These are phyloP conservation scores for Butyriboletus loyo DNA, from an alignment of 768 basidiomycete species.

Conservation along the genomic window DNA sequence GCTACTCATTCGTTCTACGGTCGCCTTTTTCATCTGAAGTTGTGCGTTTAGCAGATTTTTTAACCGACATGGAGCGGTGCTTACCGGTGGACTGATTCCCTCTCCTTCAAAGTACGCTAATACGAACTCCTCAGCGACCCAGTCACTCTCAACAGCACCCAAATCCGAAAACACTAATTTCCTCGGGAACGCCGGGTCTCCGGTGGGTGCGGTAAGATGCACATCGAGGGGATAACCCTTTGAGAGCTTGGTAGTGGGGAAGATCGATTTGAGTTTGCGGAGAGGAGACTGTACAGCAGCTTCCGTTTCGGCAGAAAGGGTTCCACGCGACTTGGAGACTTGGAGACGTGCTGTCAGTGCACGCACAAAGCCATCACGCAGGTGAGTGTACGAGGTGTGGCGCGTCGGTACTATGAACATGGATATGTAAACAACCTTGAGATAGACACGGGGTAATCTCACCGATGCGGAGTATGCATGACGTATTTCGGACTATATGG, in stretches of 20 bases:
- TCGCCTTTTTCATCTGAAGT: slow-evolving; percentile 29
- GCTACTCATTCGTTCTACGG: slow-evolving; percentile 21
- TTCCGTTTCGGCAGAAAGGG: slow-evolving; percentile 59
- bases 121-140: slow-evolving; percentile 72
- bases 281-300: slow-evolving; percentile 57
- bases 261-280: slow-evolving; percentile 70
- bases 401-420: slow-evolving; percentile 67
- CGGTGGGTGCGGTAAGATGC: slow-evolving; percentile 54
- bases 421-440: neutral
- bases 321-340: slow-evolving; percentile 47
- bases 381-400: slow-evolving; percentile 70
- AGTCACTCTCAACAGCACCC: slow-evolving; percentile 67
- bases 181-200: slow-evolving; percentile 45
- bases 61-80: slow-evolving; percentile 21
- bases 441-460: slow-evolving; percentile 12
- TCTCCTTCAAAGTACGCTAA: slow-evolving; percentile 71
- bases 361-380: slow-evolving; percentile 81
- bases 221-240: slow-evolving; percentile 71
- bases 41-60: neutral
- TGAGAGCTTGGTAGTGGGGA: slow-evolving; percentile 64
- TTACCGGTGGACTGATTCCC: slow-evolving; percentile 68
- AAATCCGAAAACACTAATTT: slow-evolving; percentile 67
- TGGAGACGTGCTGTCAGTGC: slow-evolving; percentile 62
- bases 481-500: slow-evolving; percentile 61
- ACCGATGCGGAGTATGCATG: slow-evolving; percentile 78